A percentile compares a stretch with the other conserved stretches of the same genome.
Evolutionary conservation across 495 filamentous ascomycete genomes (phyloP).

Genomic region (Aspergillus haitiensis): DNA sequence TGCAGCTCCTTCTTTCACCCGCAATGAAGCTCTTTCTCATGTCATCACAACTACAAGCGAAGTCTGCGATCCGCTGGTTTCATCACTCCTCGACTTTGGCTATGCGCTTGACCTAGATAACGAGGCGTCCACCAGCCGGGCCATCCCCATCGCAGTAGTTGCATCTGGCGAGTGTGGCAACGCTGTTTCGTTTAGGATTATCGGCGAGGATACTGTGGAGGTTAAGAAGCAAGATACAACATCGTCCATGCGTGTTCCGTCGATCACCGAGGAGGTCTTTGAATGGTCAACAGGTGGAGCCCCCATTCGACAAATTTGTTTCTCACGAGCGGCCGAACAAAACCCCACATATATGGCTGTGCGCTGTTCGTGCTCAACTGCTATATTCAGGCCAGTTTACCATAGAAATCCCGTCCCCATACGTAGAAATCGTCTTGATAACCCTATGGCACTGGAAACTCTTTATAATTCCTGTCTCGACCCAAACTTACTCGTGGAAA

Average conservation of each 20-base stretch:
- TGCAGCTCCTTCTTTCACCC: slow-evolving; percentile 34
- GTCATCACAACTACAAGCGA: slow-evolving; percentile 30
- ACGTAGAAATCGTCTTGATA: slow-evolving; percentile 28
- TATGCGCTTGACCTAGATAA: slow-evolving; percentile 37
- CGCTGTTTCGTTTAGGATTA: slow-evolving; percentile 37
- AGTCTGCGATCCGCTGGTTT: slow-evolving; percentile 40
- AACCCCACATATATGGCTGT: slow-evolving; percentile 61
- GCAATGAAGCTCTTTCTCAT: slow-evolving; percentile 35
- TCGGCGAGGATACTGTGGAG: slow-evolving; percentile 38
- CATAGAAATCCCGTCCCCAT: slow-evolving; percentile 33
- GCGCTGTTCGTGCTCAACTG: slow-evolving; percentile 56
- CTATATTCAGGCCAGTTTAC: slow-evolving; percentile 60
- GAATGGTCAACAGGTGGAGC: slow-evolving; percentile 58
- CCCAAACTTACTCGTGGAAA: slow-evolving; percentile 58
- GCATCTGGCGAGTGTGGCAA: slow-evolving; percentile 48
- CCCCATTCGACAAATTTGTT: slow-evolving; percentile 67
- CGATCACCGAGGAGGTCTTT: slow-evolving; percentile 43
- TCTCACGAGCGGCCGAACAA: slow-evolving; percentile 51
- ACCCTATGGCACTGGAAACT: slow-evolving; percentile 16
- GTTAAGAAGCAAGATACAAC: slow-evolving; percentile 24
- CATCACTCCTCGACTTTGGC: slow-evolving; percentile 46
- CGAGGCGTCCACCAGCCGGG: slow-evolving; percentile 29
- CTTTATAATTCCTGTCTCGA: slow-evolving; percentile 55
- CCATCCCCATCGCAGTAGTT: slow-evolving; percentile 45
- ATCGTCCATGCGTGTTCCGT: slow-evolving; percentile 30